Evolutionary conservation across 257 asterid genomes (phyloP).

Genomic region (Solanum microdontum): DNA sequence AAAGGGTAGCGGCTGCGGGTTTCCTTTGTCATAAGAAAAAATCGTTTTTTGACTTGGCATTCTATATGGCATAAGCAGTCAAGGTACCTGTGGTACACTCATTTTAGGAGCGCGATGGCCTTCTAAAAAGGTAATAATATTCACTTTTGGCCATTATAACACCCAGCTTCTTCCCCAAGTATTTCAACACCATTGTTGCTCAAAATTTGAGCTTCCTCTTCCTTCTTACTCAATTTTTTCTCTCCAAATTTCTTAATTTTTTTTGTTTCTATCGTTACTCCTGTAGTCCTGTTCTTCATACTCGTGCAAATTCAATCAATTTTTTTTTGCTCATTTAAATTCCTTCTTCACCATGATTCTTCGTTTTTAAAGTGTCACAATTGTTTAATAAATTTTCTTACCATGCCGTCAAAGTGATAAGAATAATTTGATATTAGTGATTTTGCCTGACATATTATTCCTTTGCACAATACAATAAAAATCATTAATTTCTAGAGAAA

Average conservation of each 20-base stretch:
- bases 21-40: no score
- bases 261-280: background rate
- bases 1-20: no score
- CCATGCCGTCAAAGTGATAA: background rate
- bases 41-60: background rate
- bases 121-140: background rate
- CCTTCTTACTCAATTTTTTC: background rate
- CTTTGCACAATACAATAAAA: background rate
- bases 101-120: background rate
- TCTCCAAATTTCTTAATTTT: background rate
- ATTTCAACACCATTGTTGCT: background rate
- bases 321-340: background rate
- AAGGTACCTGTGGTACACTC: background rate
- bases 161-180: background rate
- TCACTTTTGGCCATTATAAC: background rate
- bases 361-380: background rate
- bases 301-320: background rate
- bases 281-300: background rate
- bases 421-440: background rate
- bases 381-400: no score
- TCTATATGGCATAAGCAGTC: background rate
- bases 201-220: background rate
- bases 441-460: background rate
- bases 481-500: background rate
- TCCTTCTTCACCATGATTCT: background rate